These are phyloP conservation scores for Thelonectria rubi DNA, from an alignment of 2,329 filamentous ascomycete genomes.

Conservation along the genomic window DNA sequence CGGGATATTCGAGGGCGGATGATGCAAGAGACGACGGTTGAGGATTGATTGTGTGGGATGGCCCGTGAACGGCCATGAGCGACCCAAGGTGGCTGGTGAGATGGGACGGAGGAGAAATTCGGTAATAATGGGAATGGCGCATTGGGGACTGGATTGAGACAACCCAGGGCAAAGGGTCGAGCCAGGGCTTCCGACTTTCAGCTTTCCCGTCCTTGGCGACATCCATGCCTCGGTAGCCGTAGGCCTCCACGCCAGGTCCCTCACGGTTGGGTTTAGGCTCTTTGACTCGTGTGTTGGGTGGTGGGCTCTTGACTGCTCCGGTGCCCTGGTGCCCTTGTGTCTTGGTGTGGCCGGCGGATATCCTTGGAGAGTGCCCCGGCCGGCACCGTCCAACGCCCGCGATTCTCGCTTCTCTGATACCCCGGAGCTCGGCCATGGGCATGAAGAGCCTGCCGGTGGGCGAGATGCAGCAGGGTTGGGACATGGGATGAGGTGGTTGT, in stretches of 20 bases:
- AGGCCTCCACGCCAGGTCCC: constrained; percentile 25
- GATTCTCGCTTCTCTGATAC: constrained; percentile 22
- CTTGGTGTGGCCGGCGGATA: not conserved
- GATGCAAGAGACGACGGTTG: constrained; percentile 38
- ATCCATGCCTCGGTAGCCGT: constrained; percentile 21
- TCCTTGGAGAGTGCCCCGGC: constrained; percentile 24
- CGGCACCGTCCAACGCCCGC: constrained; percentile 35
- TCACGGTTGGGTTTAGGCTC: constrained; percentile 30
- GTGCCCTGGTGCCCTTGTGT: constrained; percentile 14
- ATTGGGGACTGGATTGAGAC: constrained; percentile 10
- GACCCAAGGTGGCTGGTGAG: not conserved
- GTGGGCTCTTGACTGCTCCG: constrained; percentile 27
- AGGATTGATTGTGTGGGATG: constrained; percentile 32
- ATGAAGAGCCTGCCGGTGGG: constrained; percentile 20
- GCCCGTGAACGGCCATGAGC: constrained; percentile 5
- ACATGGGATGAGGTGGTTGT: constrained; percentile 19
- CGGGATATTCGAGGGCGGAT: constrained; percentile 28
- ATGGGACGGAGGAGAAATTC: constrained; percentile 4
- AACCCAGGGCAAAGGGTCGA: constrained; percentile 7
- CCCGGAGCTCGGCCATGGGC: constrained; percentile 15
- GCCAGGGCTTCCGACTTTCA: constrained; percentile 9
- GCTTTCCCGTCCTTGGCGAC: constrained; percentile 25
- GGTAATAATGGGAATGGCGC: constrained; percentile 1
- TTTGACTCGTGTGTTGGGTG: constrained; percentile 28
- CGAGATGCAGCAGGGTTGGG: constrained; percentile 25